Base-by-base conservation (phyloP, 306 rosid genomes). In the Quercus bicolor region DNA sequence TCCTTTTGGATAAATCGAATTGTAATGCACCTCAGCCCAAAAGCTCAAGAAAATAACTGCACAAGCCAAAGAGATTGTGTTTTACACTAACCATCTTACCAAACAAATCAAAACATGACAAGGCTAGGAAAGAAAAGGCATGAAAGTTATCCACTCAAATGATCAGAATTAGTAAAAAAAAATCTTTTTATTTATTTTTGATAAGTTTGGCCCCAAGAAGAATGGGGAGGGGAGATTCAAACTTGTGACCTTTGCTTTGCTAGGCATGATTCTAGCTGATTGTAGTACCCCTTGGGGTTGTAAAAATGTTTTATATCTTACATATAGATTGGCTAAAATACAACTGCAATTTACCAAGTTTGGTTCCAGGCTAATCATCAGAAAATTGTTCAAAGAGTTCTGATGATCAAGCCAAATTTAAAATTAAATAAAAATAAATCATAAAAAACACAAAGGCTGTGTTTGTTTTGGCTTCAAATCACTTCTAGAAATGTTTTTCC, bases 1-100 rank as follows among this genome's bases (percentile, higher is more conserved):
- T 94, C 92, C 97, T 88, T 94, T 90, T 0, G 98, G 97, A 87
- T 94, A 92, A 52, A 94, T 94, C 48, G 98, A 86, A 86, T 94
- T 94, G 87, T 94, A 94, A 86, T 94, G 98, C 85, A 94, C 98
- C 91, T 94, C 98, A 24, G 98, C 98, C 98, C 98, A 94, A 85
- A 94, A 94, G 93, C 98, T 94, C 86, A 94, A 84, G 90, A 87
- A 94, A 81, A 94, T 91, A 82, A 94, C 98, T 94, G 98, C 97
- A 92, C 29, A 70, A 73, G 77, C 68, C 77, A 75, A 68, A 75
- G 51, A 64, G 20, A 15, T 23, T 34, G 12, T 6, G 4, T 66
- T 19, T 66, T 66, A 33, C 16, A 24, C 1, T n/a, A 6, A 21
- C 21, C 20, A 43, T 37, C 21, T 72, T 15, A 72, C 81, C 60